Evolutionary conservation across 2,329 filamentous ascomycete genomes (phyloP).

Genomic region (Incumbomyces delicatus): DNA sequence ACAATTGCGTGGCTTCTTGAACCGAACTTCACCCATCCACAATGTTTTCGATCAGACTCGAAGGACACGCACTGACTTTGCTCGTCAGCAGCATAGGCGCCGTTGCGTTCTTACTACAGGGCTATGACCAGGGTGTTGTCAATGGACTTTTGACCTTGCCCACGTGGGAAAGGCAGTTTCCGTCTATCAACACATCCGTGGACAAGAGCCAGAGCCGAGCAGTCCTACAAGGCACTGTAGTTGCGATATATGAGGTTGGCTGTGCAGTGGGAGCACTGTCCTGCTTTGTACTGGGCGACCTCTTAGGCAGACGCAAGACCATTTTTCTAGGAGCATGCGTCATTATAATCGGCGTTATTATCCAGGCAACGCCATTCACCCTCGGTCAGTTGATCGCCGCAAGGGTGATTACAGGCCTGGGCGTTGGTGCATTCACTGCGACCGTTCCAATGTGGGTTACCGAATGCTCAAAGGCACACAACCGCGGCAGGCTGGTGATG

Average conservation of each 20-base stretch:
- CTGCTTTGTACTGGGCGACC: conserved; percentile 43
- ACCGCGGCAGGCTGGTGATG: conserved; percentile 43
- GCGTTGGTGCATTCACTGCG: conserved; percentile 25
- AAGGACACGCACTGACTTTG: no score
- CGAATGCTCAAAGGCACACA: conserved; percentile 41
- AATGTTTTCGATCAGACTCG: no score
- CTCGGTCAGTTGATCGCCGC: conserved; percentile 37
- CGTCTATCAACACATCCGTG: conserved; percentile 35
- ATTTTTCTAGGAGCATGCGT: conserved; percentile 32
- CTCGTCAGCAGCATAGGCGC: no score
- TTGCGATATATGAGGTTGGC: conserved; percentile 37
- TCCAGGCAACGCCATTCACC: conserved; percentile 31
- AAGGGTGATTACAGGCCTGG: conserved; percentile 35
- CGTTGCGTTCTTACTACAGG: background rate
- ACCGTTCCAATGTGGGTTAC: conserved; percentile 34
- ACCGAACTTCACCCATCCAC: no score
- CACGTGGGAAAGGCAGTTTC: conserved; percentile 48
- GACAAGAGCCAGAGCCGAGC: conserved; percentile 4
- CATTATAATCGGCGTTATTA: conserved; percentile 36
- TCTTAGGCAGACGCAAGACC: conserved; percentile 34
- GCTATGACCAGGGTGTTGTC: conserved; percentile 47
- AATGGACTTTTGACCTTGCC: conserved; percentile 62
- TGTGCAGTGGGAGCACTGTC: conserved; percentile 42
- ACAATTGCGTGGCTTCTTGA: no score
- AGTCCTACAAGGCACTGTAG: conserved; percentile 13